Percentiles rank a stretch among this genome's conserved stretches.
phyloP scores from a whole-genome alignment of 1,284 basidiomycete genomes.

The Flammula alnicola region DNA sequence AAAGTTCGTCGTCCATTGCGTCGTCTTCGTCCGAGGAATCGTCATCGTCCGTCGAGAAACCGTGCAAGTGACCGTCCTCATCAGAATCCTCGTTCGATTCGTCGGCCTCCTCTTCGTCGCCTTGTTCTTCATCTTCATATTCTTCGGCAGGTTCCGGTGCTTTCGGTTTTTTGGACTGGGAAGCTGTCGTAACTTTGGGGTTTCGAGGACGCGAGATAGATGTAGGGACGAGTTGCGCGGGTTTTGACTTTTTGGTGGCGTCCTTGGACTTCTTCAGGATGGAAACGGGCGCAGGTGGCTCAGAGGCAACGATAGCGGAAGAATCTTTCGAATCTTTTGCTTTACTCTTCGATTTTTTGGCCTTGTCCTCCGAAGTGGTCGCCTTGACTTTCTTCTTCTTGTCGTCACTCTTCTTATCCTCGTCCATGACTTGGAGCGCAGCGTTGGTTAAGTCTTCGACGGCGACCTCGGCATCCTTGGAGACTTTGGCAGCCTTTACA shows the following conservation, averaged over 20 bases:
- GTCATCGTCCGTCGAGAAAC: conserved; percentile 79
- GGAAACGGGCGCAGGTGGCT: not conserved
- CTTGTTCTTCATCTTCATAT: conserved; percentile 23
- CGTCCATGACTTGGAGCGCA: too few species aligned
- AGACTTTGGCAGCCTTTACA: conserved; percentile 7
- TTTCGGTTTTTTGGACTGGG: conserved; percentile 22
- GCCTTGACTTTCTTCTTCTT: conserved; percentile 4
- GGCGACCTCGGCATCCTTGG: conserved; percentile 1
- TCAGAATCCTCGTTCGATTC: conserved; percentile 31
- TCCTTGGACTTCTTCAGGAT: conserved; percentile 11
- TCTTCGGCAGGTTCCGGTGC: conserved; percentile 17
- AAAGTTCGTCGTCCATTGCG: conserved; percentile 54
- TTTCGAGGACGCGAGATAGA: conserved; percentile 22
- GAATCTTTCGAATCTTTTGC: conserved; percentile 11
- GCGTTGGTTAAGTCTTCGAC: too few species aligned
- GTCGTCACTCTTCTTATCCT: conserved; percentile 12
- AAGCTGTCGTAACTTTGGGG: conserved; percentile 11
- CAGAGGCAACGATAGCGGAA: not conserved
- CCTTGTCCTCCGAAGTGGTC: too few species aligned
- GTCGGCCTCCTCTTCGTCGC: conserved; percentile 18
- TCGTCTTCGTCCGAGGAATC: conserved; percentile 87
- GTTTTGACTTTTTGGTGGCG: conserved; percentile 23
- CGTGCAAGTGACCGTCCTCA: conserved; percentile 57
- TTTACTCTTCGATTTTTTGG: conserved; percentile 4
- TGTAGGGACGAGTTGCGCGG: conserved; percentile 15